Conservation (phyloP, 83 land plant species). For the Isoetes engelmannii region DNA sequence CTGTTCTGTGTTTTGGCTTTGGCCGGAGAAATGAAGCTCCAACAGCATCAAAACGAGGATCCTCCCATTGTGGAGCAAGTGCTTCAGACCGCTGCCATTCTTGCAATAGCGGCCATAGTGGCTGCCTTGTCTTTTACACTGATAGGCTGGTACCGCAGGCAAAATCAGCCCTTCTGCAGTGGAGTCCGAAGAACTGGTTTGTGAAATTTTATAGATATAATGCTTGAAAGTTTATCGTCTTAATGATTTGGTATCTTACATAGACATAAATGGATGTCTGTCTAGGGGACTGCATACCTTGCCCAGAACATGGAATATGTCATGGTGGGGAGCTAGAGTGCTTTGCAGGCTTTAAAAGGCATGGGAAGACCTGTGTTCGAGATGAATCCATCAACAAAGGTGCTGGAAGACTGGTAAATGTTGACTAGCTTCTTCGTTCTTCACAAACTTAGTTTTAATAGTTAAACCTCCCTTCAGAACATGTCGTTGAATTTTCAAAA, state of each 20-base stretch:
- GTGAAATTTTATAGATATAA: not conserved
- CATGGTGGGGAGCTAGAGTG: constrained; percentile 13
- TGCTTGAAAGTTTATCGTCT: not conserved
- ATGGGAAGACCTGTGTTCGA: constrained; percentile 9
- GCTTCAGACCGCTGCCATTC: constrained; percentile 6
- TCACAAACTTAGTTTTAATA: too few relatives aligned
- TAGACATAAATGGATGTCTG: too few relatives aligned
- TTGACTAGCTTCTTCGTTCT: too few relatives aligned
- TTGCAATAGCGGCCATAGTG: constrained; percentile 11
- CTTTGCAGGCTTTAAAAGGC: constrained; percentile 5
- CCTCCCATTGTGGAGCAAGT: constrained; percentile 7
- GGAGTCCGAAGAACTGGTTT: not conserved
- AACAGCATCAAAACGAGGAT: not conserved
- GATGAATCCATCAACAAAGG: constrained; percentile 4
- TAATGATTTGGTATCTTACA: not conserved
- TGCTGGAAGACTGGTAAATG: constrained; percentile 12
- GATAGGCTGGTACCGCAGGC: not conserved
- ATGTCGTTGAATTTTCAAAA: too few relatives aligned
- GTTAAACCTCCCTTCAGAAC: too few relatives aligned
- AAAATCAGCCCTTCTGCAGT: constrained; percentile 9
- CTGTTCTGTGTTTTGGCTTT: too few relatives aligned
- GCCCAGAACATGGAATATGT: constrained; percentile 19
- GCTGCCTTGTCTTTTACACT: constrained; percentile 1
- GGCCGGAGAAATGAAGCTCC: too few relatives aligned
- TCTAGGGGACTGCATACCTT: constrained; percentile 11